A percentile compares a stretch with the other conserved stretches of the same genome.
These are phyloP conservation scores for Leishmania aethiopica DNA, from an alignment of 208 protist genomes.

Conservation along the genomic window DNA sequence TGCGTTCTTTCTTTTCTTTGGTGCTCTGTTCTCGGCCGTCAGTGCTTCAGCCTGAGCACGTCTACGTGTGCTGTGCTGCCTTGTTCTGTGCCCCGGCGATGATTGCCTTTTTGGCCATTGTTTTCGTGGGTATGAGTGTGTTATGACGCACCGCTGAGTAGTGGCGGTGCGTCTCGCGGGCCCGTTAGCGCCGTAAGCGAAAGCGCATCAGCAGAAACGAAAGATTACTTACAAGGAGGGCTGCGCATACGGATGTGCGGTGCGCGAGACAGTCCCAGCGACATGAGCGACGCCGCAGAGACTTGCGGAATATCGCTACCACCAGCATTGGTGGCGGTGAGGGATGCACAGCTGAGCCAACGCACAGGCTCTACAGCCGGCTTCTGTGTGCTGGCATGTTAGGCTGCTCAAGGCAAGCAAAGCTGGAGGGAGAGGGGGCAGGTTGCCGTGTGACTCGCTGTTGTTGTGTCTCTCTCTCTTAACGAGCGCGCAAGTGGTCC, in stretches of 20 bases:
- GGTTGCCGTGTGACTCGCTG: background rate
- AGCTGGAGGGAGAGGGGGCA: background rate
- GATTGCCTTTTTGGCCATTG: background rate
- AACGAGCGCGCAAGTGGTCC: background rate
- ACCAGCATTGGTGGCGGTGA: background rate
- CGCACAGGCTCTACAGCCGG: background rate
- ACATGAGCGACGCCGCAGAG: background rate
- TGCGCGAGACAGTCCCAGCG: background rate
- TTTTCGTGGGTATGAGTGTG: background rate
- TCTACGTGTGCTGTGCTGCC: background rate
- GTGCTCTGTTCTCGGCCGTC: background rate
- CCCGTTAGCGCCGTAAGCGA: background rate
- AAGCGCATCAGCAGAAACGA: background rate
- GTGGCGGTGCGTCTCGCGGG: background rate
- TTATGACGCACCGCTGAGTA: background rate
- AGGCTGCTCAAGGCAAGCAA: background rate
- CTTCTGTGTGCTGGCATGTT: background rate
- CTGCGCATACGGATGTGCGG: background rate
- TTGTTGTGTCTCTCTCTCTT: background rate
- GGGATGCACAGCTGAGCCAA: background rate
- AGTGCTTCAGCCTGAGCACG: background rate
- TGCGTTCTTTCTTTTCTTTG: conserved; percentile 4
- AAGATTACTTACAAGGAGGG: background rate
- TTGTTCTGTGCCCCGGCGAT: background rate
- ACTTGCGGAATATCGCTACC: background rate